Percentiles rank a stretch among this genome's conserved stretches.
These are phyloP conservation scores for Rhizodiscina lignyota DNA, from an alignment of 495 filamentous ascomycete genomes.

Conservation along the genomic window DNA sequence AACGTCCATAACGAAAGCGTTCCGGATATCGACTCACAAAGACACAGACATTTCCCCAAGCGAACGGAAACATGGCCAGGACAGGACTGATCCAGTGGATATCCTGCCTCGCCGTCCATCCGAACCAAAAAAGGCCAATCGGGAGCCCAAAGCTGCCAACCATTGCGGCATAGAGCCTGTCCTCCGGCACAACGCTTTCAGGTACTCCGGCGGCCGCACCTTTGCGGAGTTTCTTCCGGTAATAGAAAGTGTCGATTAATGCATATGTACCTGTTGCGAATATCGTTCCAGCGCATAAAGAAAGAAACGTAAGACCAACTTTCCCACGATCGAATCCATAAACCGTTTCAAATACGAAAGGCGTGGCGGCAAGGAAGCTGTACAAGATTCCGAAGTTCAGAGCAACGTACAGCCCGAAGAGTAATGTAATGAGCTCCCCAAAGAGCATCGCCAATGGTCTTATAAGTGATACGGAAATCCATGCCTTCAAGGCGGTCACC, in stretches of 20 bases:
- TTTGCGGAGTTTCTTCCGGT: slow-evolving; percentile 16
- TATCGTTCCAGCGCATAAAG: slow-evolving; percentile 37
- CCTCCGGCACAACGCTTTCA: slow-evolving; percentile 30
- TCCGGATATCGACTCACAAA: slow-evolving; percentile 24
- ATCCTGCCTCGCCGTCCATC: slow-evolving; percentile 22
- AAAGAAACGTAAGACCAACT: slow-evolving; percentile 40
- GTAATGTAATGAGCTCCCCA: slow-evolving; percentile 46
- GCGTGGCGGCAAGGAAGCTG: slow-evolving; percentile 48
- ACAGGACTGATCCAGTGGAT: slow-evolving; percentile 28
- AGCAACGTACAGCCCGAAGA: slow-evolving; percentile 41
- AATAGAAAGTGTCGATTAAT: slow-evolving; percentile 26
- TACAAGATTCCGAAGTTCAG: slow-evolving; percentile 51
- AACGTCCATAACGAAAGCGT: neutral
- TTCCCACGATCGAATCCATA: slow-evolving; percentile 16
- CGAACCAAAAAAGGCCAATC: slow-evolving; percentile 32
- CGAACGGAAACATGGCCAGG: slow-evolving; percentile 42
- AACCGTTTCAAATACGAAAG: slow-evolving; percentile 18
- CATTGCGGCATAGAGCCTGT: slow-evolving; percentile 42
- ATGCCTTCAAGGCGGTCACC: slow-evolving; percentile 24
- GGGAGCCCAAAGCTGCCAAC: slow-evolving; percentile 41
- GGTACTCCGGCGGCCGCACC: neutral
- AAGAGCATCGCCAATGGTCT: slow-evolving; percentile 47
- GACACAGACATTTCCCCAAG: slow-evolving; percentile 46
- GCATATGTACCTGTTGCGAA: slow-evolving; percentile 29
- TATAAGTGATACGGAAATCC: slow-evolving; percentile 38